Conservation (phyloP, 345 rosid genomes). For the Theobroma cacao region DNA sequence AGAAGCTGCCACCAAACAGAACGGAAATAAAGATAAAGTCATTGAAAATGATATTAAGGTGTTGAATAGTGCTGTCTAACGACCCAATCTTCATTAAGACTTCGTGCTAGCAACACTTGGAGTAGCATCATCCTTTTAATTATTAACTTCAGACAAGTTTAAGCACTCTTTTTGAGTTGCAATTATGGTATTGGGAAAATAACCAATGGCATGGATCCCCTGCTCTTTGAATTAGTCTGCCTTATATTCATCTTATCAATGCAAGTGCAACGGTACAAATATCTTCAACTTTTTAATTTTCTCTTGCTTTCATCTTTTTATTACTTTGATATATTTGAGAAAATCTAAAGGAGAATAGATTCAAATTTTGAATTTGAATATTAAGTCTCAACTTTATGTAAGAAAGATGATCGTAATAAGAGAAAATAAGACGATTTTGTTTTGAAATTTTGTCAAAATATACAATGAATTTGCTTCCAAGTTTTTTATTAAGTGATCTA, state of each 20-base stretch:
- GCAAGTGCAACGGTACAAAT: background rate
- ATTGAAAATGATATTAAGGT: background rate
- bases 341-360: background rate
- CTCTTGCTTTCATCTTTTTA: background rate
- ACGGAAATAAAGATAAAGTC: background rate
- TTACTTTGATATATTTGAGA: background rate
- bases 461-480: too few relatives aligned
- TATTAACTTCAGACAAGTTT: background rate
- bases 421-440: background rate
- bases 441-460: too few relatives aligned
- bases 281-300: background rate
- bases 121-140: background rate
- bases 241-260: background rate
- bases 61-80: background rate
- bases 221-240: background rate
- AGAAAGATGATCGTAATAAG: background rate
- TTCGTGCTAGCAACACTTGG: background rate
- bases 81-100: background rate
- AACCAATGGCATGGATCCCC: background rate
- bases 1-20: background rate
- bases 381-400: background rate
- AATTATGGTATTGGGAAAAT: background rate
- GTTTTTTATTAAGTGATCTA: too few relatives aligned
- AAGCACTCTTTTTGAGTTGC: background rate
- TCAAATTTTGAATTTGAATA: background rate